Percentiles rank a stretch among this genome's conserved stretches.
Evolutionary conservation across 495 filamentous ascomycete genomes (phyloP).

Genomic region (Extremus antarcticus): DNA sequence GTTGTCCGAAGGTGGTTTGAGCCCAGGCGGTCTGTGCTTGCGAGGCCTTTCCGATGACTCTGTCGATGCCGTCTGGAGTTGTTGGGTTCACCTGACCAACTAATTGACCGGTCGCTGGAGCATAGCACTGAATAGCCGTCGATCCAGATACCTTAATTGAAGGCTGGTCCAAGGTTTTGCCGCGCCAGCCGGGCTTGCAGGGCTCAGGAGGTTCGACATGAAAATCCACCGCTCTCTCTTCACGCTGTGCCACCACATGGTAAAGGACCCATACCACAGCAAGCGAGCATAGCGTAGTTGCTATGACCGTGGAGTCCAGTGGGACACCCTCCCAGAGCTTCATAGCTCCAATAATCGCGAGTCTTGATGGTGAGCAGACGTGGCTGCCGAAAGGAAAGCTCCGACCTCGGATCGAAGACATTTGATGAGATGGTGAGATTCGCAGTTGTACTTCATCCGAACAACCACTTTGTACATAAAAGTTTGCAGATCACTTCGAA

Average conservation of each 20-base stretch:
- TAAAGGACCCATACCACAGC: conserved; percentile 9
- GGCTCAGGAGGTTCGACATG: conserved; percentile 49
- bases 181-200: conserved; percentile 41
- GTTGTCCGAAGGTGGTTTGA: conserved; percentile 62
- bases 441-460: conserved; percentile 52
- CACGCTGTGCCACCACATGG: background rate
- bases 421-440: conserved; percentile 43
- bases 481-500: too few species aligned
- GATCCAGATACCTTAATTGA: conserved; percentile 41
- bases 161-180: conserved; percentile 51
- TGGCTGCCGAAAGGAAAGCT: background rate
- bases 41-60: conserved; percentile 60
- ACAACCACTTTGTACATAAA: too few species aligned
- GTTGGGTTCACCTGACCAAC: conserved; percentile 72
- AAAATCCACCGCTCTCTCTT: conserved; percentile 46
- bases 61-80: conserved; percentile 68
- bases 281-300: background rate
- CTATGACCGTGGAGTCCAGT: background rate
- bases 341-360: conserved; percentile 22
- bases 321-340: background rate
- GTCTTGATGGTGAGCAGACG: background rate
- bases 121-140: conserved; percentile 71
- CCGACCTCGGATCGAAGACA: background rate
- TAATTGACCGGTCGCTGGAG: conserved; percentile 74
- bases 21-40: conserved; percentile 74